Base-by-base conservation (phyloP, 192 early-diverging fungal species). In the Umbelopsis ramanniana region DNA sequence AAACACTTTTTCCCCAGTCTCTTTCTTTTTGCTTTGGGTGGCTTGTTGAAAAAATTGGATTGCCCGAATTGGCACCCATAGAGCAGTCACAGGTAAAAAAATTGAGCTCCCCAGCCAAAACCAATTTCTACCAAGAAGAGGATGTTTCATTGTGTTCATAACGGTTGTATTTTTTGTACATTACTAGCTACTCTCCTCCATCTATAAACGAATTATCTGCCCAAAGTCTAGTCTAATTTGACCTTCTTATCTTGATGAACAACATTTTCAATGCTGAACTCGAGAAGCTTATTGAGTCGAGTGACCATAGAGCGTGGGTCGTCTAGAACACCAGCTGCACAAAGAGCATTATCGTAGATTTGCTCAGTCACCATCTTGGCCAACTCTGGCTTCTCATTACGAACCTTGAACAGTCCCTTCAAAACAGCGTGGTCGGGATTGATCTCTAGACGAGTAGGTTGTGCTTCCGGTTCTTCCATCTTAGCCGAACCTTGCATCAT, bases 281-380 rank as follows among this genome's bases (percentile, higher is more conserved):
- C 85, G 68, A 87, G 72, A 29, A 87, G 78, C 0, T 72, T 78
- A 74, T 94, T 94, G 45, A 94, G 80, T 22, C 90, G 87, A 77
- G 86, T 90, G 48, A 93, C 76, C 90, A 94, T 94, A 4, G 88
- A 85, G 45, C 91, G 82, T 23, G 92, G 92, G 53, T 94, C 91
- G 55, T 92, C 90, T 75, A 94, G 69, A 24, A 93, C 87, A 71
- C 90, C 92, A 0, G 92, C 92, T 11, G 91, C 89, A 78, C 91
- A 89, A 15, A 92, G 75, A 4, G 92, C 92, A 67, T 94, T 94
- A 76, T 94, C 91, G 48, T 87, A 87, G 17, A 87, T 76, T 81
- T 94, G 92, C 74, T 87, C 80, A 10, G 89, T 86, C 19, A 93
- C 77, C 77, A 89, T 85, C 52, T 81, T 88, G 48, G 92, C 91